Evolutionary conservation across 305 asterid species (phyloP).

Genomic region (Fraxinus latifolia): DNA sequence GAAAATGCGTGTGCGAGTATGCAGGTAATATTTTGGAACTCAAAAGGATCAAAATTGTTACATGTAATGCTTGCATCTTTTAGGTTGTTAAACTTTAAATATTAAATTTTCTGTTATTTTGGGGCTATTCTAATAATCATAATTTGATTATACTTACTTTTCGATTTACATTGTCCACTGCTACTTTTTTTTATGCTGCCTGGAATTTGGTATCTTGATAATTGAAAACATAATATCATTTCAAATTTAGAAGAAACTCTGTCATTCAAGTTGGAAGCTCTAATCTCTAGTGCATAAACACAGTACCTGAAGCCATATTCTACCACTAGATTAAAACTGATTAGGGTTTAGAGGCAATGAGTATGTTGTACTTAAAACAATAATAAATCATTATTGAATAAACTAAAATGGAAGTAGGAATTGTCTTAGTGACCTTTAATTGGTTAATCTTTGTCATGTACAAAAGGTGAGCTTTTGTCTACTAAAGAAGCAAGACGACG

Average conservation of each 20-base stretch:
- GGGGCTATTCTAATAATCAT: not conserved
- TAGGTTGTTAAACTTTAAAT: not conserved
- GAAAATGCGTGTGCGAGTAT: constrained; percentile 74
- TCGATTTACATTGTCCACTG: not conserved
- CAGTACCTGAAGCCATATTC: not conserved
- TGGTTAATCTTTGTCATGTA: not conserved
- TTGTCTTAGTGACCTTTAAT: not conserved
- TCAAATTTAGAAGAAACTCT: not conserved
- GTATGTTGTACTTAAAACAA: not conserved
- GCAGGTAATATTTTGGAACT: constrained; percentile 45
- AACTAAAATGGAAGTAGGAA: not conserved
- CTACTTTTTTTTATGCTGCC: not conserved
- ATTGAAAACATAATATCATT: not conserved
- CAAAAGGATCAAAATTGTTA: not conserved
- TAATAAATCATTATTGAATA: not conserved
- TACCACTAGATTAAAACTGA: not conserved
- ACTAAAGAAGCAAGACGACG: constrained; percentile 67
- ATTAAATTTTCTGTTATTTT: not conserved
- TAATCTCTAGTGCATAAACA: not conserved
- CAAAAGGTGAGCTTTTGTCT: constrained; percentile 70
- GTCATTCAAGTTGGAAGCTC: not conserved
- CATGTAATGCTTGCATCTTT: not conserved
- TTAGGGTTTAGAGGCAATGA: not conserved
- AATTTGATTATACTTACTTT: not conserved
- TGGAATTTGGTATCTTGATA: not conserved